These are phyloP conservation scores for Oryza meyeriana DNA, from an alignment of 176 grass and related monocot genomes.

Conservation along the genomic window DNA sequence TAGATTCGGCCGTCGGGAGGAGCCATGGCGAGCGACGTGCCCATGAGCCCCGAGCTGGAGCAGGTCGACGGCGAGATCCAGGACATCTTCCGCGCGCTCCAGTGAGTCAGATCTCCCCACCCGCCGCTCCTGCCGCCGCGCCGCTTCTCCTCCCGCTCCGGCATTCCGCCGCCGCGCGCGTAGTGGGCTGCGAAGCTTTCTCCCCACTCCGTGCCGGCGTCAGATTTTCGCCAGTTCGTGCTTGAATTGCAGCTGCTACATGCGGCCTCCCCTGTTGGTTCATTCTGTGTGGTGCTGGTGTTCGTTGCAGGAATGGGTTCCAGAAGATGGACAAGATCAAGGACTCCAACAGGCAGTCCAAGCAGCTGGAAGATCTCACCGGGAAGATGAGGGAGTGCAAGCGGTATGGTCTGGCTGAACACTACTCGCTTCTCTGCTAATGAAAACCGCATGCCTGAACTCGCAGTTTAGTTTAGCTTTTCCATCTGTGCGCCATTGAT, in stretches of 20 bases:
- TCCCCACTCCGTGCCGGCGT: not conserved
- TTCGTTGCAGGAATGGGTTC: conserved; percentile 88
- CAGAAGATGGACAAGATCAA: conserved; percentile 99
- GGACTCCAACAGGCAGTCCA: conserved; percentile 89
- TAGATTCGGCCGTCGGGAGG: no score
- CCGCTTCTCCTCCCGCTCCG: not conserved
- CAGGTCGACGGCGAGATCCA: conserved; percentile 94
- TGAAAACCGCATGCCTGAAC: not conserved
- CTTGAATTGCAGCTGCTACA: not conserved
- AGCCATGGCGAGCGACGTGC: conserved; percentile 70
- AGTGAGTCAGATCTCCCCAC: conserved; percentile 54
- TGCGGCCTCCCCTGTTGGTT: not conserved
- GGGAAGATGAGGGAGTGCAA: conserved; percentile 97
- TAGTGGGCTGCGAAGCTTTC: not conserved
- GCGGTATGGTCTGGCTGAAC: conserved; percentile 41
- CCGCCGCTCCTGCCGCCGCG: not conserved
- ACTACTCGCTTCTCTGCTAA: not conserved
- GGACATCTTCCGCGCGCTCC: conserved; percentile 93
- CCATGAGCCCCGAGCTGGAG: conserved; percentile 89
- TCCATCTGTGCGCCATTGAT: not conserved
- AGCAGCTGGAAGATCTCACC: conserved; percentile 90
- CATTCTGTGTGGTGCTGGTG: not conserved
- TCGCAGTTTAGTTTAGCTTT: not conserved
- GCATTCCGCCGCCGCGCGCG: not conserved
- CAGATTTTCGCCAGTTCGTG: not conserved